Conservation (phyloP, 139 green algal species). For the Chlorella sp. region DNA sequence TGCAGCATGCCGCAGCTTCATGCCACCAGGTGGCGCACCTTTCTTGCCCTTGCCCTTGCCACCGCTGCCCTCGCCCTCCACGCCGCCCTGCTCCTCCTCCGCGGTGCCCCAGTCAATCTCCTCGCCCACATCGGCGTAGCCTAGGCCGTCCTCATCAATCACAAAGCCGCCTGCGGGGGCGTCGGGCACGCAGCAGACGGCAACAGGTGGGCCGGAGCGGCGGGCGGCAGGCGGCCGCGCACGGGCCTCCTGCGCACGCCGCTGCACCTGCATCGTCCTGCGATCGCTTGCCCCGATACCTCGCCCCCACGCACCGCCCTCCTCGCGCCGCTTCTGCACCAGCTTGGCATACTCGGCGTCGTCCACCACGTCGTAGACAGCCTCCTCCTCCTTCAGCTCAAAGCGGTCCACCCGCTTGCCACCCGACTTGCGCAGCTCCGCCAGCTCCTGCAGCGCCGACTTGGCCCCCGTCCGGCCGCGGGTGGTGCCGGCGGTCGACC, state of each 20-base stretch:
- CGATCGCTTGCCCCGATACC: neutral
- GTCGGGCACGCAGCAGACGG: neutral
- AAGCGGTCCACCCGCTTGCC: slow-evolving; percentile 69
- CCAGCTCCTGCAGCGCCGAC: slow-evolving; percentile 50
- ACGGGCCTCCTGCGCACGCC: neutral
- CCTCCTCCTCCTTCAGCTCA: slow-evolving; percentile 83
- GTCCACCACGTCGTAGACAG: slow-evolving; percentile 91
- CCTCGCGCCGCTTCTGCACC: slow-evolving; percentile 83
- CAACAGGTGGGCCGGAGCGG: neutral
- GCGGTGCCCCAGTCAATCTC: slow-evolving; percentile 84
- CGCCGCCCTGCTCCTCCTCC: slow-evolving; percentile 36
- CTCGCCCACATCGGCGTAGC: slow-evolving; percentile 91
- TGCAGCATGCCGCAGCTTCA: neutral
- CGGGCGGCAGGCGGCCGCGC: neutral
- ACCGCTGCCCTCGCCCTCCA: neutral
- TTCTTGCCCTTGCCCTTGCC: slow-evolving; percentile 32
- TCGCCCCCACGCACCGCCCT: slow-evolving; percentile 67
- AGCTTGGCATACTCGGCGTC: slow-evolving; percentile 91
- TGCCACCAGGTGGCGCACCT: neutral
- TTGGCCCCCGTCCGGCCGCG: neutral
- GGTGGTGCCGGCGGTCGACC: too few relatives aligned
- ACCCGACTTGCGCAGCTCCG: slow-evolving; percentile 53
- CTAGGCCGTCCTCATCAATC: slow-evolving; percentile 79
- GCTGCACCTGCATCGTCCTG: neutral
- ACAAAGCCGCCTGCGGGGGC: slow-evolving; percentile 78